These are phyloP conservation scores for Tremellales sp. DNA, from an alignment of 1,284 basidiomycete genomes.

Conservation along the genomic window DNA sequence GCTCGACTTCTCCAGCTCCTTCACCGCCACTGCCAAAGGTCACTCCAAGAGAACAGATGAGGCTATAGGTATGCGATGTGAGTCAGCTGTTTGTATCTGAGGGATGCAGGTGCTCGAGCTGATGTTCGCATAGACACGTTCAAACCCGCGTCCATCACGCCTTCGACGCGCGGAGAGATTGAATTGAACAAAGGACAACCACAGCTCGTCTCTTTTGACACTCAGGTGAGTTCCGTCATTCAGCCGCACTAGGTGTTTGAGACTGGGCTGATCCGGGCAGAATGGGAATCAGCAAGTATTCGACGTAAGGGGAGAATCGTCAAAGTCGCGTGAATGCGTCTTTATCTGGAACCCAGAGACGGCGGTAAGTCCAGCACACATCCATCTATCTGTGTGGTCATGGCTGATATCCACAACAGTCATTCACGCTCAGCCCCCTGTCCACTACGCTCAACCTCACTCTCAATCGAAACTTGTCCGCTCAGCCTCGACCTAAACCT, in stretches of 20 bases:
- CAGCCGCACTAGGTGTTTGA: too few relatives aligned
- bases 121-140: slow-evolving; percentile 33
- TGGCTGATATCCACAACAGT: slow-evolving; percentile 8
- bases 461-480: slow-evolving; percentile 27
- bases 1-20: slow-evolving; percentile 11
- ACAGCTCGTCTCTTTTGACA: slow-evolving; percentile 14
- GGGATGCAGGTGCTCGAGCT: not conserved
- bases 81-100: slow-evolving; percentile 1
- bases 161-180: slow-evolving; percentile 22
- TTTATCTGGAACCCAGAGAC: slow-evolving; percentile 31
- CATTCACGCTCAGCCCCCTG: slow-evolving; percentile 30
- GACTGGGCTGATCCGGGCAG: slow-evolving; percentile 4
- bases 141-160: slow-evolving; percentile 39
- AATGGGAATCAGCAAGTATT: slow-evolving; percentile 33
- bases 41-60: slow-evolving; percentile 9
- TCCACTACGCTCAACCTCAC: slow-evolving; percentile 31
- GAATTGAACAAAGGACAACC: slow-evolving; percentile 2
- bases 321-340: slow-evolving; percentile 40
- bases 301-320: slow-evolving; percentile 33
- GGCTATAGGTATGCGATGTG: slow-evolving; percentile 26
- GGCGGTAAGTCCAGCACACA: slow-evolving; percentile 22
- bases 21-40: slow-evolving; percentile 10
- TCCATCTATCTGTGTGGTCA: too few relatives aligned
- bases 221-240: slow-evolving; percentile 6
- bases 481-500: slow-evolving; percentile 10